phyloP scores from a whole-genome alignment of 75 land plant species.

The Adiantum capillusveneris region DNA sequence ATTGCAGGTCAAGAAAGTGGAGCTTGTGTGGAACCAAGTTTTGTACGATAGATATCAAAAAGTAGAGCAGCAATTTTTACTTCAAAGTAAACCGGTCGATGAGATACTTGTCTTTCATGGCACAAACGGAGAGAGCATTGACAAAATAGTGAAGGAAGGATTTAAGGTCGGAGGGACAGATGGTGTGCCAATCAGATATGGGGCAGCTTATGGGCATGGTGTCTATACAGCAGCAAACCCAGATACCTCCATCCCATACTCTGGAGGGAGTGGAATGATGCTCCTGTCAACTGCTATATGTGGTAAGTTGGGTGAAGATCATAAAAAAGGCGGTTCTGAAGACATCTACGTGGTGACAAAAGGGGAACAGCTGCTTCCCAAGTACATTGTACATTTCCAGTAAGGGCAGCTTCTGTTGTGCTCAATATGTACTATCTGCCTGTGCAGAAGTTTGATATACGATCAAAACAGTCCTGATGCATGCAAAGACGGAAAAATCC shows the following conservation, averaged over 20 bases:
- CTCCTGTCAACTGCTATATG: constrained; percentile 17
- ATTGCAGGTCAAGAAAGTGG: too few species aligned
- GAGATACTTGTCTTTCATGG: constrained; percentile 21
- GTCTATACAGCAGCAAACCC: constrained; percentile 26
- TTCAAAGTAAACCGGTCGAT: not conserved
- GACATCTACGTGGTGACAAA: constrained; percentile 2
- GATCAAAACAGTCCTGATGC: too few species aligned
- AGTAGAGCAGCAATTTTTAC: not conserved
- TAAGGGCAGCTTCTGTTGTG: too few species aligned
- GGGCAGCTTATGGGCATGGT: constrained; percentile 10
- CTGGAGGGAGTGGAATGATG: constrained; percentile 11
- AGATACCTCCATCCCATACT: constrained; percentile 18
- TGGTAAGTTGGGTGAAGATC: constrained; percentile 8
- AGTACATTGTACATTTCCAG: constrained; percentile 12
- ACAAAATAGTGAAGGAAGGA: constrained; percentile 21
- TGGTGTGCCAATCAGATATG: constrained; percentile 16
- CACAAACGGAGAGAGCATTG: constrained; percentile 9
- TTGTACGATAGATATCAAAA: too few species aligned
- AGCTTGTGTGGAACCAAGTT: too few species aligned
- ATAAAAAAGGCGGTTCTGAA: not conserved
- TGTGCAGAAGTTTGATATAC: too few species aligned
- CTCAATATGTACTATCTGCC: too few species aligned
- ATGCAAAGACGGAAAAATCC: too few species aligned
- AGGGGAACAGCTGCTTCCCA: constrained; percentile 5
- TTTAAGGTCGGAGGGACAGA: constrained; percentile 22